phyloP scores from a whole-genome alignment of 192 early-diverging fungal species.

The Linderina pennispora region DNA sequence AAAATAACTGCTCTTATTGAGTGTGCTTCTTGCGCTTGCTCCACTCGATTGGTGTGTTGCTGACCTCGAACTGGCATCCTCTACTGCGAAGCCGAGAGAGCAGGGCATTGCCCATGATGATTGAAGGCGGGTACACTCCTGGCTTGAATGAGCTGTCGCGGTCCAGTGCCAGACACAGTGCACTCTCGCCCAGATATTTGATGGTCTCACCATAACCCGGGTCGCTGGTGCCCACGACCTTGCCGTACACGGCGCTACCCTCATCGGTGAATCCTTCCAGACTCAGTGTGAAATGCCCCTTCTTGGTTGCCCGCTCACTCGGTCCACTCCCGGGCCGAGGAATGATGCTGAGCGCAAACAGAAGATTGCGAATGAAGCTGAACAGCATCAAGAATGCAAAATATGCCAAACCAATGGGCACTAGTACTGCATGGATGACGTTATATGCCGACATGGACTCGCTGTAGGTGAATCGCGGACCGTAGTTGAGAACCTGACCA shows the following conservation, averaged over 20 bases:
- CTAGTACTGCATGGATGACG: conserved; percentile 38
- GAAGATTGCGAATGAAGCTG: conserved; percentile 42
- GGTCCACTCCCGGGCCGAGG: conserved; percentile 70
- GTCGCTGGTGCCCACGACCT: conserved; percentile 53
- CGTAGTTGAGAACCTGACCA: conserved; percentile 38
- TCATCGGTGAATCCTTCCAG: conserved; percentile 27
- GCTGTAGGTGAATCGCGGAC: conserved; percentile 51
- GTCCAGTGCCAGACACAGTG: conserved; percentile 63
- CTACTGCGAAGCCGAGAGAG: conserved; percentile 57
- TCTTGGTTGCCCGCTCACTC: conserved; percentile 51
- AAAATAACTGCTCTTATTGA: too few species aligned
- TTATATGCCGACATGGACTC: conserved; percentile 56
- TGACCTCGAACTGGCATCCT: conserved; percentile 52
- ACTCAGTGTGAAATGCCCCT: conserved; percentile 30
- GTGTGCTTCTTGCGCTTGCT: too few species aligned
- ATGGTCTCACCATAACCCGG: conserved; percentile 81
- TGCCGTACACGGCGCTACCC: conserved; percentile 23
- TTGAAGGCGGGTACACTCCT: conserved; percentile 75
- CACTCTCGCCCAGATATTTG: conserved; percentile 72
- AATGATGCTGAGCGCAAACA: conserved; percentile 47
- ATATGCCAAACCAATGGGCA: conserved; percentile 37
- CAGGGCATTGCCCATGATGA: conserved; percentile 70
- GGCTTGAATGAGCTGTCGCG: conserved; percentile 47
- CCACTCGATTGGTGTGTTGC: conserved; percentile 3
- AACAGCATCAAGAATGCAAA: conserved; percentile 31